A percentile compares a stretch with the other conserved stretches of the same genome.
phyloP scores from a whole-genome alignment of 108 stramenopile genomes.

The Bacterosira constricta region DNA sequence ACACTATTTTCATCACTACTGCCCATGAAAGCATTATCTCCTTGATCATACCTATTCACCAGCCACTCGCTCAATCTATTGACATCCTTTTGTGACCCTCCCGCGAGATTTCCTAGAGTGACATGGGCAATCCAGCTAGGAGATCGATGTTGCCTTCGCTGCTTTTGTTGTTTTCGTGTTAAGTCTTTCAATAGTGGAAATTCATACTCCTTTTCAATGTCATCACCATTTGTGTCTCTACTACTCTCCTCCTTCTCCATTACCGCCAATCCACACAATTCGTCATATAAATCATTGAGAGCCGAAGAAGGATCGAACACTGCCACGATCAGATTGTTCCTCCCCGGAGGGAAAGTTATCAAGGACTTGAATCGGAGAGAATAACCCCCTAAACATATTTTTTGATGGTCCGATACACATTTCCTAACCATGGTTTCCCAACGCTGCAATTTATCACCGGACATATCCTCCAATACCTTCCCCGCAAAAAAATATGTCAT shows the following conservation, averaged over 20 bases:
- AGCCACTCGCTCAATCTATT: conserved; percentile 29
- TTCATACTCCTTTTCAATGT: conserved; percentile 5
- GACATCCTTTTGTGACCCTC: conserved; percentile 23
- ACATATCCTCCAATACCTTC: conserved; percentile 44
- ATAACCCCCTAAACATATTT: background rate
- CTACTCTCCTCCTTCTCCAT: conserved; percentile 8
- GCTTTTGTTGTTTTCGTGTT: conserved; percentile 3
- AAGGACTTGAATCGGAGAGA: conserved; percentile 38
- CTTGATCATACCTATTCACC: background rate
- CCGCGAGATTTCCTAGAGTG: conserved; percentile 54
- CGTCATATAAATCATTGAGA: conserved; percentile 48
- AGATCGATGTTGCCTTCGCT: conserved; percentile 12
- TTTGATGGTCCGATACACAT: conserved; percentile 4
- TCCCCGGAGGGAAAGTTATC: conserved; percentile 54
- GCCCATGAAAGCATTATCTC: background rate
- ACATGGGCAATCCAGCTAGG: conserved; percentile 59
- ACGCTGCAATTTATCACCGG: conserved; percentile 35
- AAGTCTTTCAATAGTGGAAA: conserved; percentile 31
- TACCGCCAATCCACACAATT: conserved; percentile 44
- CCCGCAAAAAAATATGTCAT: conserved; percentile 73
- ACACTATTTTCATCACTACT: background rate
- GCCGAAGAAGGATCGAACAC: conserved; percentile 46
- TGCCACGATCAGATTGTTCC: conserved; percentile 60
- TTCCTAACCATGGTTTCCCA: conserved; percentile 45
- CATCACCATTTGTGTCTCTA: background rate